These are phyloP conservation scores for Eutrema heterophyllum DNA, from an alignment of 345 rosid species.

Conservation along the genomic window DNA sequence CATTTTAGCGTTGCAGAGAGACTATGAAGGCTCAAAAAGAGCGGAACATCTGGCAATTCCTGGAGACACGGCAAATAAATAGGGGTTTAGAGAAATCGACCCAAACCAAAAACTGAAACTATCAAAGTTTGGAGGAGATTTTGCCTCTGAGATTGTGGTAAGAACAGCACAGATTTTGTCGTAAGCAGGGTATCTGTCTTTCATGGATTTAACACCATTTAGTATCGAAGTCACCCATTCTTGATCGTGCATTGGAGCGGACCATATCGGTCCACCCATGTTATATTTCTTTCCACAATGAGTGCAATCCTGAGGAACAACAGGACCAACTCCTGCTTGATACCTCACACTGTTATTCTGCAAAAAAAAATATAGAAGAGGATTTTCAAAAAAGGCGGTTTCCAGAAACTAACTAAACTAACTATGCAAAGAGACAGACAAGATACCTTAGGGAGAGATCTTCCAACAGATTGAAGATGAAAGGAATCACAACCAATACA, in stretches of 20 bases:
- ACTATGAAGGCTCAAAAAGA: slow-evolving; percentile 90
- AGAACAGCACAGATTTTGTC: slow-evolving; percentile 80
- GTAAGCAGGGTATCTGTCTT: slow-evolving; percentile 84
- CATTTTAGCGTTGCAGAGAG: slow-evolving; percentile 93
- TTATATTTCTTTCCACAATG: slow-evolving; percentile 93
- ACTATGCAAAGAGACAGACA: background rate
- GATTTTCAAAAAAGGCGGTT: background rate
- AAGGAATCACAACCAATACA: slow-evolving; percentile 97
- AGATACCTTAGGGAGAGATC: slow-evolving; percentile 79
- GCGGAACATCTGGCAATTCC: slow-evolving; percentile 95
- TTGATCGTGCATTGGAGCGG: slow-evolving; percentile 91
- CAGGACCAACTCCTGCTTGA: slow-evolving; percentile 94
- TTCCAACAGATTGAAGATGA: slow-evolving; percentile 91
- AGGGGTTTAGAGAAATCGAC: background rate
- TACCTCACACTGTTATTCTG: slow-evolving; percentile 85
- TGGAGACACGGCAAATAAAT: slow-evolving; percentile 30
- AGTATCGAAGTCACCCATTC: slow-evolving; percentile 79
- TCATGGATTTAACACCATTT: slow-evolving; percentile 65
- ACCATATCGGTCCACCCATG: slow-evolving; percentile 99
- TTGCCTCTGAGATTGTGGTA: slow-evolving; percentile 87
- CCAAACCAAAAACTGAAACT: background rate
- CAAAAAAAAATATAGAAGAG: background rate
- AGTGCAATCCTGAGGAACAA: slow-evolving; percentile 82
- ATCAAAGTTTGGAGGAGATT: background rate
- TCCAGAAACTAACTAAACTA: background rate